Conservation (phyloP, 2,329 filamentous ascomycete species). For the Alternaria triticimaculans region DNA sequence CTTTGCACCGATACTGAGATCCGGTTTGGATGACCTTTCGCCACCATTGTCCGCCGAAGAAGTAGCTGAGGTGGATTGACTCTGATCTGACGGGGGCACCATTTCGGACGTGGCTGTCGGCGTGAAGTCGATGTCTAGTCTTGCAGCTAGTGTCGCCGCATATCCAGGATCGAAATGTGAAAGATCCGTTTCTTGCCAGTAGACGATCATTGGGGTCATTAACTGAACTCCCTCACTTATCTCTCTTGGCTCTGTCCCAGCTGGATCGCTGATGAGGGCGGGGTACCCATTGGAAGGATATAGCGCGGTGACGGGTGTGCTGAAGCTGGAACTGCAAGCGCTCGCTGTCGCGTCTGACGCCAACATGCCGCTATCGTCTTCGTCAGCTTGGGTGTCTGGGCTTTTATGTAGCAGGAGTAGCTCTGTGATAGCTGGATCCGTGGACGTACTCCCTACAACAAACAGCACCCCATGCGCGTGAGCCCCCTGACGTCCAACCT, state of each 20-base stretch:
- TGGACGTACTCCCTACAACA: neutral
- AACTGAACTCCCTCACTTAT: neutral
- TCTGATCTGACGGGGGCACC: neutral
- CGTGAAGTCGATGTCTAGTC: neutral
- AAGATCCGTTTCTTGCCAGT: neutral
- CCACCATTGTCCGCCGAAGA: neutral
- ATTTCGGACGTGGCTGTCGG: neutral
- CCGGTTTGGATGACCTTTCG: neutral
- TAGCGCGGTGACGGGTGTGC: neutral
- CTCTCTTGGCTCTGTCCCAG: no score
- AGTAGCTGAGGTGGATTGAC: neutral
- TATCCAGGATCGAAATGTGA: neutral
- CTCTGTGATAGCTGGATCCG: neutral
- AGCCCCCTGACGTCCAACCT: neutral
- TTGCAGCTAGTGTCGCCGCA: neutral
- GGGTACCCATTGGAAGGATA: no score
- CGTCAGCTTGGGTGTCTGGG: neutral
- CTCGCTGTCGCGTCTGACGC: neutral
- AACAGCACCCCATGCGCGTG: neutral
- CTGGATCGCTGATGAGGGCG: no score
- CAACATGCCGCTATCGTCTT: neutral
- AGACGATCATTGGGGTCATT: neutral
- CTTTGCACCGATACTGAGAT: neutral
- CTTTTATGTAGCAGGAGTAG: neutral
- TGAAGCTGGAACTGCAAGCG: neutral